Percentiles rank a stretch among this genome's conserved stretches.
These are phyloP conservation scores for Aspergillus brunneoviolaceus DNA, from an alignment of 2,329 filamentous ascomycete genomes.

Conservation along the genomic window DNA sequence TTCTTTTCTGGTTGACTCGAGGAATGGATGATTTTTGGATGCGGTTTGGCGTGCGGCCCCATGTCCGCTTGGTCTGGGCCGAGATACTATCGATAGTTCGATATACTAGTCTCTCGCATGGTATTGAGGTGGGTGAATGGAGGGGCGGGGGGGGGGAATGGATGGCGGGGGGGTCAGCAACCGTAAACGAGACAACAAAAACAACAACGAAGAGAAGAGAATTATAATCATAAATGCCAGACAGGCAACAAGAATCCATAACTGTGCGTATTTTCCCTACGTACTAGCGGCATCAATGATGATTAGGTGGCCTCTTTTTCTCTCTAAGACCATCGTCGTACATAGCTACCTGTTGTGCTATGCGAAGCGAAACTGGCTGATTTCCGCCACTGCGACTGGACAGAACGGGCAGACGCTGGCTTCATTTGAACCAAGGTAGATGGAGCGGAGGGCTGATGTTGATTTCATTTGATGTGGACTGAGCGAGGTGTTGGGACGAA, in stretches of 20 bases:
- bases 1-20: too few species aligned
- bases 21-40: too few species aligned
- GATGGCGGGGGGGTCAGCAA: too few species aligned
- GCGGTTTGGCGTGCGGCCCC: not conserved
- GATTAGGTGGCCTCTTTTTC: not conserved
- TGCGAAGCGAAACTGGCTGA: constrained; percentile 12
- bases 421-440: not conserved
- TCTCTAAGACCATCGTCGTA: not conserved
- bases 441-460: constrained; percentile 1
- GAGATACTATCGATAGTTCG: not conserved
- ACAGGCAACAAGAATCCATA: too few species aligned
- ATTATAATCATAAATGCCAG: too few species aligned
- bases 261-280: too few species aligned
- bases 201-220: too few species aligned
- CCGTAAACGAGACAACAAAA: too few species aligned
- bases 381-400: constrained; percentile 10
- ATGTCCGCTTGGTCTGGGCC: not conserved
- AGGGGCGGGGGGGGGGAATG: too few species aligned
- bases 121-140: not conserved
- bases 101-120: not conserved
- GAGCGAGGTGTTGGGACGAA: not conserved
- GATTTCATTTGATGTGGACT: constrained; percentile 17
- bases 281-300: not conserved
- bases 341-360: not conserved
- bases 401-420: constrained; percentile 11